phyloP scores from a whole-genome alignment of 768 basidiomycete genomes.

The Kwoniella dendrophila region DNA sequence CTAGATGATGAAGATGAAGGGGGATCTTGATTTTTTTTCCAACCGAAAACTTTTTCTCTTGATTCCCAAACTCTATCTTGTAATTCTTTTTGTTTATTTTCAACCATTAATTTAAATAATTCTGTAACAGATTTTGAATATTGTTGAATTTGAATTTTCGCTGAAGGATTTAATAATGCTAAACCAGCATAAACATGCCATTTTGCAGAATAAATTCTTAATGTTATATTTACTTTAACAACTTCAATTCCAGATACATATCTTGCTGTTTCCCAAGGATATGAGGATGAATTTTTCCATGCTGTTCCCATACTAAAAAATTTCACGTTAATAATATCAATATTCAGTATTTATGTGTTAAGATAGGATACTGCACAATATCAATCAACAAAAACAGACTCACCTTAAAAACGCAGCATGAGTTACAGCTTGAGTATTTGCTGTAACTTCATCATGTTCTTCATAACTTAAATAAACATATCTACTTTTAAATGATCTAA shows the following conservation, averaged over 20 bases:
- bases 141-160: slow-evolving; percentile 83
- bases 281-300: slow-evolving; percentile 73
- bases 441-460: slow-evolving; percentile 93
- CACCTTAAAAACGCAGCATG: slow-evolving; percentile 97
- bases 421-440: slow-evolving; percentile 97
- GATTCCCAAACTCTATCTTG: slow-evolving; percentile 73
- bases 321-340: slow-evolving; percentile 3
- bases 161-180: slow-evolving; percentile 94
- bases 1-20: background rate
- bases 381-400: slow-evolving; percentile 5
- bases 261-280: slow-evolving; percentile 90
- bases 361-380: background rate
- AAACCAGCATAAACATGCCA: slow-evolving; percentile 99
- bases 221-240: slow-evolving; percentile 93
- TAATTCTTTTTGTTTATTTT: slow-evolving; percentile 62
- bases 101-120: slow-evolving; percentile 93
- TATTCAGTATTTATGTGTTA: background rate
- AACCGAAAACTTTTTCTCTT: slow-evolving; percentile 73
- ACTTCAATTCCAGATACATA: slow-evolving; percentile 98
- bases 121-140: slow-evolving; percentile 82
- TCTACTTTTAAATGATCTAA: slow-evolving; percentile 76
- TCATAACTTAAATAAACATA: slow-evolving; percentile 94
- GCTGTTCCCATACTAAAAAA: slow-evolving; percentile 89
- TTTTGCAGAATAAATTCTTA: slow-evolving; percentile 93
- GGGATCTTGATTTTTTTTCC: slow-evolving; percentile 43